Evolutionary conservation across 2,329 filamentous ascomycete species (phyloP).

Genomic region (Onygenales sp.): DNA sequence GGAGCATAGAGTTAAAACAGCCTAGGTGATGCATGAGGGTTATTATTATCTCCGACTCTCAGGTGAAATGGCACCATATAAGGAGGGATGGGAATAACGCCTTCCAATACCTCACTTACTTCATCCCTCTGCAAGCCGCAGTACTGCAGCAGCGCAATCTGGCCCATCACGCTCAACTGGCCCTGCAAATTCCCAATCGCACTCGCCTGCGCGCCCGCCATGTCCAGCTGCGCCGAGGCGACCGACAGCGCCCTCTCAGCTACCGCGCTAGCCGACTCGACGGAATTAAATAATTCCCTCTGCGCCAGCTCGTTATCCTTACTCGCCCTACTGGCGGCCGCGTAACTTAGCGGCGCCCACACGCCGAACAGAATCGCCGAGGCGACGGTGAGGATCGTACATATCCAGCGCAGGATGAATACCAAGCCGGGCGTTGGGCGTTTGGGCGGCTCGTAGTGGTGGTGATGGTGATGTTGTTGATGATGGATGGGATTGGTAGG

Average conservation of each 20-base stretch:
- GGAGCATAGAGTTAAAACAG: not conserved
- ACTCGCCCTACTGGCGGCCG: not conserved
- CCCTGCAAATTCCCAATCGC: not conserved
- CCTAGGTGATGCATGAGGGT: not conserved
- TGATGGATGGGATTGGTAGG: not conserved
- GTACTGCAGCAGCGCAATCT: constrained; percentile 1
- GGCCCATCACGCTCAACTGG: constrained; percentile 1
- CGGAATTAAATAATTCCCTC: not conserved
- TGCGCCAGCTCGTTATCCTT: not conserved
- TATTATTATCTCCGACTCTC: no score
- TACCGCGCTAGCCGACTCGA: not conserved
- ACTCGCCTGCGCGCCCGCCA: not conserved
- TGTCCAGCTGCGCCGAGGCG: not conserved
- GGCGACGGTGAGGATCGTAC: constrained; percentile 2
- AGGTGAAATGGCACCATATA: no score
- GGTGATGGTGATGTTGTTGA: not conserved
- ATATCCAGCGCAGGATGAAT: constrained; percentile 1
- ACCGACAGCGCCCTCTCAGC: not conserved
- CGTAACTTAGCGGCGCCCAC: constrained; percentile 2
- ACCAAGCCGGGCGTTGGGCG: not conserved
- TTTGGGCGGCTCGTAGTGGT: not conserved
- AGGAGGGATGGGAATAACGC: no score
- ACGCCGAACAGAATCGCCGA: constrained; percentile 1
- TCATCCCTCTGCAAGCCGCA: not conserved
- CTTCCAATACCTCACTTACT: not conserved